Evolutionary conservation across 176 grass and related monocot species (phyloP).

Genomic region (Tuctoria greenei): DNA sequence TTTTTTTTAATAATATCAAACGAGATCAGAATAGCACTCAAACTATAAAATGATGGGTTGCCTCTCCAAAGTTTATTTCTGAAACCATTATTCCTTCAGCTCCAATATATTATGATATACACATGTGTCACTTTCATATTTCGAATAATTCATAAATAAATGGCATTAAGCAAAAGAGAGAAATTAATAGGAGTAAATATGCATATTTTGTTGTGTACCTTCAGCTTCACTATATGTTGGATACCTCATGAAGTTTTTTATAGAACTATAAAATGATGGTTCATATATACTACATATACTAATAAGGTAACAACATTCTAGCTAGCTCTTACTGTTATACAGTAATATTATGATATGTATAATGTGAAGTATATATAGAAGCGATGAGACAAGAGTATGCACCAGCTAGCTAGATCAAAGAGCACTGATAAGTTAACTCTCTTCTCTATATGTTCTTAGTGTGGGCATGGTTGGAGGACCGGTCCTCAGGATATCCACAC

Average conservation of each 20-base stretch:
- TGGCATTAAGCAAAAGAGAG: not conserved
- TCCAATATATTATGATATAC: not conserved
- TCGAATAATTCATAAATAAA: not conserved
- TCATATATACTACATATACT: constrained; percentile 8
- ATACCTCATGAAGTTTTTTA: not conserved
- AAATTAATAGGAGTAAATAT: not conserved
- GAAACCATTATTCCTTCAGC: not conserved
- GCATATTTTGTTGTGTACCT: not conserved
- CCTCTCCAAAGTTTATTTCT: not conserved
- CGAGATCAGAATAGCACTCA: not conserved
- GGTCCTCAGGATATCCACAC: too few species aligned
- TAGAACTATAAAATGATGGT: constrained; percentile 21
- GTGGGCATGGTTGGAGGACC: not conserved
- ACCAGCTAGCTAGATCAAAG: not conserved
- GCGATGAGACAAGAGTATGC: not conserved
- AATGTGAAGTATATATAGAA: not conserved
- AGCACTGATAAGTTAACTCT: not conserved
- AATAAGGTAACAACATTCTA: too few species aligned
- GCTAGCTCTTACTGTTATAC: not conserved
- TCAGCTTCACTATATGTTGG: too few species aligned
- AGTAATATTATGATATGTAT: not conserved
- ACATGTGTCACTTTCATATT: not conserved
- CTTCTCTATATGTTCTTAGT: not conserved
- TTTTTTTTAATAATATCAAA: not conserved
- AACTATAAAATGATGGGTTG: not conserved